Percentiles rank a stretch among this genome's conserved stretches.
phyloP scores from a whole-genome alignment of 148 eudicot genomes.

The Camellia granthamiana region DNA sequence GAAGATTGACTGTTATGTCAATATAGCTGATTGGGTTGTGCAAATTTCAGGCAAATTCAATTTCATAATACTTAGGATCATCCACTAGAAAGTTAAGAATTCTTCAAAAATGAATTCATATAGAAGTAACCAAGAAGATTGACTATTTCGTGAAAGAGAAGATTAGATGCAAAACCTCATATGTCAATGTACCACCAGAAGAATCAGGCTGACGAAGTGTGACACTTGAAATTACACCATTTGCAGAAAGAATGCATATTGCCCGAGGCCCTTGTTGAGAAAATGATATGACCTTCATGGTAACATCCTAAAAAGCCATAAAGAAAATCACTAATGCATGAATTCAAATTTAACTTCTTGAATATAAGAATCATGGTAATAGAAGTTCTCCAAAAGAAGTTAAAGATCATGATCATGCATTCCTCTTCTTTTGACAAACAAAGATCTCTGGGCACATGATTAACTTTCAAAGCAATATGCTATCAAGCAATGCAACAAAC shows the following conservation, averaged over 20 bases:
- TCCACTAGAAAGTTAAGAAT: background rate
- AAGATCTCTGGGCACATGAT: background rate
- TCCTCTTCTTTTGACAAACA: background rate
- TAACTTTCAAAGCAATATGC: background rate
- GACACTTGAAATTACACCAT: slow-evolving; percentile 86
- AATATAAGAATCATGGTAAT: background rate
- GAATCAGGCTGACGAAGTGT: slow-evolving; percentile 96
- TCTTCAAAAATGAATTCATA: background rate
- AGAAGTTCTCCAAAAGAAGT: background rate
- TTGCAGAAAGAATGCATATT: slow-evolving; percentile 93
- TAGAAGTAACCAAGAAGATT: slow-evolving; percentile 7
- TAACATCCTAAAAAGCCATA: slow-evolving; percentile 68
- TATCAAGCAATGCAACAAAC: background rate
- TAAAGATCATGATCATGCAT: background rate
- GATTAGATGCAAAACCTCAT: slow-evolving; percentile 57
- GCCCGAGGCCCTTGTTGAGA: slow-evolving; percentile 99
- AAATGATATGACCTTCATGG: slow-evolving; percentile 92
- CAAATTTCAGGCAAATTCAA: background rate
- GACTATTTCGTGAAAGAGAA: background rate
- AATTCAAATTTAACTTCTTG: slow-evolving; percentile 1
- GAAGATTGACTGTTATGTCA: background rate
- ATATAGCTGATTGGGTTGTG: background rate
- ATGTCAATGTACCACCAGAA: slow-evolving; percentile 97
- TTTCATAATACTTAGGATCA: background rate
- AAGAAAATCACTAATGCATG: background rate